Conservation (phyloP, 2,329 filamentous ascomycete species). For the Lanzia echinophila region DNA sequence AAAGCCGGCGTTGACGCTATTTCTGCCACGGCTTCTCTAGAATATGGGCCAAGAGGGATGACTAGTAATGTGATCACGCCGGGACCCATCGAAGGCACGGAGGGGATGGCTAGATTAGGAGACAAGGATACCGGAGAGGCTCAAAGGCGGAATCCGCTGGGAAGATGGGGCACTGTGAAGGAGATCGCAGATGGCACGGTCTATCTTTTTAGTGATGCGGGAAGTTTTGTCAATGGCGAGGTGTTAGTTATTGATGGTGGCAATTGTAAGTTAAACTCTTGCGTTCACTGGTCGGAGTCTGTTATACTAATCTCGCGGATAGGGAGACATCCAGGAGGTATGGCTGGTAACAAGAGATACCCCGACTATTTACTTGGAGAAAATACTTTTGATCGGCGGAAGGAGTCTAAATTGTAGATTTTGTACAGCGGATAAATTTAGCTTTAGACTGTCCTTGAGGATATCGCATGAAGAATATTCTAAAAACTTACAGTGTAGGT, state of each 20-base stretch:
- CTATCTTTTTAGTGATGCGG: constrained; percentile 79
- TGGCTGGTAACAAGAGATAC: constrained; percentile 19
- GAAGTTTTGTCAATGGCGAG: constrained; percentile 79
- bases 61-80: constrained; percentile 86
- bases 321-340: constrained; percentile 19
- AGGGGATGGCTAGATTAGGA: constrained; percentile 63
- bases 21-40: constrained; percentile 70
- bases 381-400: constrained; percentile 15
- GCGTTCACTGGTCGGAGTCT: background rate
- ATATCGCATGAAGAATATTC: no score
- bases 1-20: constrained; percentile 89
- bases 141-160: constrained; percentile 55
- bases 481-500: no score
- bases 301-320: background rate
- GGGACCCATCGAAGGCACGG: constrained; percentile 71
- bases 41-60: constrained; percentile 82
- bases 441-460: no score
- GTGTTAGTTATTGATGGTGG: constrained; percentile 65
- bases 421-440: background rate
- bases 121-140: constrained; percentile 19
- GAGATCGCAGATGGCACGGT: constrained; percentile 93
- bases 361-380: constrained; percentile 27
- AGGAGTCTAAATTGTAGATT: constrained; percentile 5
- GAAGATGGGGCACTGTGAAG: constrained; percentile 69
- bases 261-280: constrained; percentile 15